These are phyloP conservation scores for Neonectria coccinea DNA, from an alignment of 2,329 filamentous ascomycete genomes.

Conservation along the genomic window DNA sequence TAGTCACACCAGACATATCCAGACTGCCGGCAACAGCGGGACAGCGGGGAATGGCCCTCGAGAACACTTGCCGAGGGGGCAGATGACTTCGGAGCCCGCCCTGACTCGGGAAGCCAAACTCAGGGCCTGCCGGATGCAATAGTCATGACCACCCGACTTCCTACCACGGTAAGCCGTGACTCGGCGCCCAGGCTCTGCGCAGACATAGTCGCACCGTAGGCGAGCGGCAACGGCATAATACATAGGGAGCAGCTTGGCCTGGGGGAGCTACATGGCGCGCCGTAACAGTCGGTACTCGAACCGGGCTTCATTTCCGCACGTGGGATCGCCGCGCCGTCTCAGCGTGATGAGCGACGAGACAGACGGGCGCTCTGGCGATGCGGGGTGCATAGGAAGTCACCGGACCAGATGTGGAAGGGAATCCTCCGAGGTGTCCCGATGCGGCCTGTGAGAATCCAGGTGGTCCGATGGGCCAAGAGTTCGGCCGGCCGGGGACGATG, in stretches of 20 bases:
- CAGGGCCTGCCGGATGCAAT: background rate
- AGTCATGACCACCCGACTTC: background rate
- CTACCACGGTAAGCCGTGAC: background rate
- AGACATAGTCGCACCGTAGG: background rate
- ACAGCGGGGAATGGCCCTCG: background rate
- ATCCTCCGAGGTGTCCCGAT: slow-evolving; percentile 43
- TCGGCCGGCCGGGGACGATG: background rate
- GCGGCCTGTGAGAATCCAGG: slow-evolving; percentile 25
- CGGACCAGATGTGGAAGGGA: slow-evolving; percentile 41
- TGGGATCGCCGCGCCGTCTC: slow-evolving; percentile 16
- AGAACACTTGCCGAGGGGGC: background rate
- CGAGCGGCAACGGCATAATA: slow-evolving; percentile 17
- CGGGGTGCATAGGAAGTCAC: slow-evolving; percentile 32
- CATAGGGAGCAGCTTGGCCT: slow-evolving; percentile 33
- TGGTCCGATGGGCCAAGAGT: slow-evolving; percentile 34
- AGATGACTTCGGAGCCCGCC: background rate
- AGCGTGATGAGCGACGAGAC: slow-evolving; percentile 22
- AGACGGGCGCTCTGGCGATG: slow-evolving; percentile 32
- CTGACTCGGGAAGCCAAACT: background rate
- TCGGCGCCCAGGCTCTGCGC: background rate
- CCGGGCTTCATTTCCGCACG: slow-evolving; percentile 29
- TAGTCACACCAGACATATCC: background rate
- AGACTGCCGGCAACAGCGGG: background rate
- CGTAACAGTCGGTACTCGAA: slow-evolving; percentile 32
- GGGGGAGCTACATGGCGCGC: slow-evolving; percentile 37